Percentiles rank a stretch among this genome's conserved stretches.
Evolutionary conservation across 164 flowering plant species (phyloP).

Genomic region (Magnolia changhungtana): DNA sequence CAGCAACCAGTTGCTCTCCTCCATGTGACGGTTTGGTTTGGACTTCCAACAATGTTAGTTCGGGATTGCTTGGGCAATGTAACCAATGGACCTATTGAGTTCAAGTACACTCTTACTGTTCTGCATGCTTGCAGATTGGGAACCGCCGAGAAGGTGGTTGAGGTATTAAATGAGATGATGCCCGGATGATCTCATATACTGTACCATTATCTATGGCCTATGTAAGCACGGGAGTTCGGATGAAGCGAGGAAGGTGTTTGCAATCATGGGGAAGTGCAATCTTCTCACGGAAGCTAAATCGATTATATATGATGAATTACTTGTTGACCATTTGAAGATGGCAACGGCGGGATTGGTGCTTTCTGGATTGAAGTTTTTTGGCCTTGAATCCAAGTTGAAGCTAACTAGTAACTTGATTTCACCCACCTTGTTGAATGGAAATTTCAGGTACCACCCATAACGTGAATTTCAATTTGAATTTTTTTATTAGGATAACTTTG

Average conservation of each 20-base stretch:
- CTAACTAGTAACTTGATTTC: slow-evolving; percentile 47
- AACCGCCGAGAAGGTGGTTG: slow-evolving; percentile 63
- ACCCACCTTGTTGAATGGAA: slow-evolving; percentile 22
- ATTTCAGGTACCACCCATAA: neutral
- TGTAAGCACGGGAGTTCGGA: slow-evolving; percentile 72
- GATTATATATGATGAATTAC: slow-evolving; percentile 71
- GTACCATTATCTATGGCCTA: slow-evolving; percentile 76
- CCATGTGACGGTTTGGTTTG: too few relatives aligned
- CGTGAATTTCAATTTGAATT: neutral
- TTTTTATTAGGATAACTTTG: neutral
- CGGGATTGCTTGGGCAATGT: slow-evolving; percentile 82
- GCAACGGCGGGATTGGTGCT: slow-evolving; percentile 71
- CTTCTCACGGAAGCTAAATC: slow-evolving; percentile 60
- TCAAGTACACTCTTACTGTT: slow-evolving; percentile 70
- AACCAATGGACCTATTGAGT: slow-evolving; percentile 67
- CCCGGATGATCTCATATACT: slow-evolving; percentile 52
- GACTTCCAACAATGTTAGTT: too few relatives aligned
- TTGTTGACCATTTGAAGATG: slow-evolving; percentile 73
- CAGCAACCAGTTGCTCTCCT: too few relatives aligned
- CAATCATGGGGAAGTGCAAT: slow-evolving; percentile 44
- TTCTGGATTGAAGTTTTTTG: slow-evolving; percentile 75
- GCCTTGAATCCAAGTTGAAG: slow-evolving; percentile 70
- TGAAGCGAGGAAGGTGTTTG: slow-evolving; percentile 76
- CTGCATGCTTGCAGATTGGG: slow-evolving; percentile 63
- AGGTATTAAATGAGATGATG: slow-evolving; percentile 74